Evolutionary conservation across 2,329 filamentous ascomycete genomes (phyloP).

Genomic region (Venturia nashicola): DNA sequence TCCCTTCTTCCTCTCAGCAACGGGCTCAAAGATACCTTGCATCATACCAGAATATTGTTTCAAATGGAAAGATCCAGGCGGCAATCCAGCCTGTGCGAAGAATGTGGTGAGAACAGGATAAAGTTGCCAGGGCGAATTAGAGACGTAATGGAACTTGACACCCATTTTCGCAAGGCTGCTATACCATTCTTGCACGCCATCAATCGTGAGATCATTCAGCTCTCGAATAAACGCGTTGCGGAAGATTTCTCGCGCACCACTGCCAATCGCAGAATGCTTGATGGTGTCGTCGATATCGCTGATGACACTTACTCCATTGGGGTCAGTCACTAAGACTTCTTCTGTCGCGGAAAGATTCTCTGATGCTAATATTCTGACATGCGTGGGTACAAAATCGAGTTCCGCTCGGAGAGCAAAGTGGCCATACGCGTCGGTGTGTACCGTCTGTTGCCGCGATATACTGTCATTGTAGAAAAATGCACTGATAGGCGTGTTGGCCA

Average conservation of each 20-base stretch:
- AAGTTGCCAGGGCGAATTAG: slow-evolving; percentile 98
- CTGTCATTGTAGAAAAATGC: slow-evolving; percentile 89
- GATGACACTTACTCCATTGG: slow-evolving; percentile 76
- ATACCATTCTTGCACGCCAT: slow-evolving; percentile 89
- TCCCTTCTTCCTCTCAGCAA: slow-evolving; percentile 85
- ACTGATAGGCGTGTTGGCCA: slow-evolving; percentile 67
- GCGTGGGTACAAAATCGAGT: slow-evolving; percentile 80
- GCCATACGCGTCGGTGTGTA: slow-evolving; percentile 75
- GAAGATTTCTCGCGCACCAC: slow-evolving; percentile 86
- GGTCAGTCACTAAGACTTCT: slow-evolving; percentile 63
- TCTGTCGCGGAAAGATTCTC: slow-evolving; percentile 75
- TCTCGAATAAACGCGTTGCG: slow-evolving; percentile 91
- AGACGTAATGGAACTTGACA: slow-evolving; percentile 89
- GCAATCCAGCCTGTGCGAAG: slow-evolving; percentile 68
- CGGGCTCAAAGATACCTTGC: slow-evolving; percentile 95
- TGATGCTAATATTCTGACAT: slow-evolving; percentile 75
- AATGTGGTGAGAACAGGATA: slow-evolving; percentile 81
- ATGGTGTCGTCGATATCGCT: slow-evolving; percentile 97
- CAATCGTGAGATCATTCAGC: slow-evolving; percentile 65
- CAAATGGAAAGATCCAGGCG: slow-evolving; percentile 80
- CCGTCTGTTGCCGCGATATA: slow-evolving; percentile 70
- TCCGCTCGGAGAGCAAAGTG: slow-evolving; percentile 75
- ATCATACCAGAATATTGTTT: slow-evolving; percentile 97
- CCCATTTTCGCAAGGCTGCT: slow-evolving; percentile 62
- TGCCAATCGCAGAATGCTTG: slow-evolving; percentile 83